These are phyloP conservation scores for Pichia thaimueangensis DNA, from an alignment of 805 yeast genomes.

Conservation along the genomic window DNA sequence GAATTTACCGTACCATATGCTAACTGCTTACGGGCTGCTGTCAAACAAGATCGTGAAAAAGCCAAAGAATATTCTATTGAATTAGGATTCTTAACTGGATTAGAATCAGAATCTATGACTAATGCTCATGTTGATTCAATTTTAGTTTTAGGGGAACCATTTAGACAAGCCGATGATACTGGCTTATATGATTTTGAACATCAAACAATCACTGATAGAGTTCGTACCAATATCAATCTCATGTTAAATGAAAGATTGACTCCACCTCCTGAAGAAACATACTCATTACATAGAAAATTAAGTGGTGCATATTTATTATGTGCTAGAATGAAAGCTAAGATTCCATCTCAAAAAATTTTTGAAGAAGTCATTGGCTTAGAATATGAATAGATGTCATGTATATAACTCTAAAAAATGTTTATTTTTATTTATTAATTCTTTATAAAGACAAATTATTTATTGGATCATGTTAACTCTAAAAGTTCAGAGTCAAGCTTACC, in stretches of 20 bases:
- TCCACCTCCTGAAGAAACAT: constrained; percentile 98
- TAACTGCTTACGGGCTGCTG: constrained; percentile 68
- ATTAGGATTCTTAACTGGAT: constrained; percentile 87
- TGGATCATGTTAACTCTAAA: constrained; percentile 34
- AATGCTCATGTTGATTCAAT: constrained; percentile 90
- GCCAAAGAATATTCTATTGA: constrained; percentile 61
- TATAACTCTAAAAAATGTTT: too few relatives aligned
- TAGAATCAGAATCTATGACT: constrained; percentile 82
- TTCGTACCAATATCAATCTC: constrained; percentile 75
- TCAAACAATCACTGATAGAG: constrained; percentile 93
- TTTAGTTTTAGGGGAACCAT: constrained; percentile 88
- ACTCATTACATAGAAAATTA: constrained; percentile 90
- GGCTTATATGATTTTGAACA: constrained; percentile 65
- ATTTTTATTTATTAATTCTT: too few relatives aligned
- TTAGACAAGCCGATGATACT: constrained; percentile 44
- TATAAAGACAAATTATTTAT: too few relatives aligned
- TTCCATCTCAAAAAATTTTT: constrained; percentile 75
- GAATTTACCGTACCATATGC: constrained; percentile 67
- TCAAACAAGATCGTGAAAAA: constrained; percentile 52
- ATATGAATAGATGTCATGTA: constrained; percentile 15
- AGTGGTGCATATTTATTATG: constrained; percentile 91
- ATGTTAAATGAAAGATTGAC: constrained; percentile 89
- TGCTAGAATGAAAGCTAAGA: constrained; percentile 74
- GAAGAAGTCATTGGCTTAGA: constrained; percentile 62
- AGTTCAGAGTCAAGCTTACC: constrained; percentile 64